Percentiles rank a stretch among this genome's conserved stretches.
phyloP scores from a whole-genome alignment of 805 yeast genomes.

The Myxozyma melibiosi region DNA sequence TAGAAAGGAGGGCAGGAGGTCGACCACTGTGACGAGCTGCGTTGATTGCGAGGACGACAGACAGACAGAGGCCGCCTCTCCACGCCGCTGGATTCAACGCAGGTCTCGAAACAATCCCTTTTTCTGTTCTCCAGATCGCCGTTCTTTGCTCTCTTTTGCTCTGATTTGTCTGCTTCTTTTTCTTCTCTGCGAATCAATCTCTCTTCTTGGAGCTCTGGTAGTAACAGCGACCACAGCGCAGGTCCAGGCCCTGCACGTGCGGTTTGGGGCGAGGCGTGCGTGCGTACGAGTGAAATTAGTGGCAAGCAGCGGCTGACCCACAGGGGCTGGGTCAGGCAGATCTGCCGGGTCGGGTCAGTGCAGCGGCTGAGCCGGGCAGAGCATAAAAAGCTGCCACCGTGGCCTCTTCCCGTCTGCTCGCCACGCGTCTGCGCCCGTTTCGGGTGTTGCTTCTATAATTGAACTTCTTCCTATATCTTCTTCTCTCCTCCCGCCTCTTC shows the following conservation, averaged over 20 bases:
- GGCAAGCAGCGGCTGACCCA: neutral
- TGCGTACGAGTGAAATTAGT: neutral
- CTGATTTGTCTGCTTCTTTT: neutral
- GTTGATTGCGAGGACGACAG: too few relatives aligned
- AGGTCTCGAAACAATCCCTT: too few relatives aligned
- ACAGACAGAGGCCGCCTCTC: too few relatives aligned
- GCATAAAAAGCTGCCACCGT: slow-evolving; percentile 14
- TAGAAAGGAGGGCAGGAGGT: too few relatives aligned
- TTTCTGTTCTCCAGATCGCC: too few relatives aligned
- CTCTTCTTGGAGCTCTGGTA: neutral
- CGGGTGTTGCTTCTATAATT: neutral
- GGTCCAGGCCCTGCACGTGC: slow-evolving; percentile 10
- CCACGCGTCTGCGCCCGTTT: slow-evolving; percentile 7
- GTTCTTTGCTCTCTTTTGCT: too few relatives aligned
- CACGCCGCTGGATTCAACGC: too few relatives aligned
- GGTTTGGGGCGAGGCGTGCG: neutral
- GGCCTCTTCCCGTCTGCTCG: slow-evolving; percentile 13
- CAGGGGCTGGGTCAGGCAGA: neutral
- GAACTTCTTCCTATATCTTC: neutral
- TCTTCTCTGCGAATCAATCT: neutral
- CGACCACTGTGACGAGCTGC: too few relatives aligned
- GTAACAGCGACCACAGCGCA: neutral
- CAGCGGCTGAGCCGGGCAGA: too few relatives aligned
- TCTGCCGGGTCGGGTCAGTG: neutral
- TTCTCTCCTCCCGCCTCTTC: neutral